Evolutionary conservation across 106 monocot species (phyloP).

Genomic region (Allium cepa): DNA sequence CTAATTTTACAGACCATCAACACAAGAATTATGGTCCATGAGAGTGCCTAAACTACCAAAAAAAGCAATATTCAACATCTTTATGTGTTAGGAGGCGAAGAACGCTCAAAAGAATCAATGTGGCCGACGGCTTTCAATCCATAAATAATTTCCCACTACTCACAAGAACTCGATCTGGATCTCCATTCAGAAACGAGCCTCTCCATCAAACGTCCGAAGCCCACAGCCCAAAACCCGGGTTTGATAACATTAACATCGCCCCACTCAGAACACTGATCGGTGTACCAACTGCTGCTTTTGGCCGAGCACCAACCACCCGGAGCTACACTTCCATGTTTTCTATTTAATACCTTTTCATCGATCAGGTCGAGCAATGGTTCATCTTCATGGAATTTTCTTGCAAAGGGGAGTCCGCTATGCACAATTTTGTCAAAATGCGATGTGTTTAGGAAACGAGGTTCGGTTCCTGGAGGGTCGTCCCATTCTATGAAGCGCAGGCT

Average conservation of each 20-base stretch:
- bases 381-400: conserved; percentile 30
- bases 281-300: conserved; percentile 24
- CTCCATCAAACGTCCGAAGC: conserved; percentile 16
- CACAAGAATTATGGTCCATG: too few relatives aligned
- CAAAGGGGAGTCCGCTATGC: conserved; percentile 37
- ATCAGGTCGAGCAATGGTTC: conserved; percentile 41
- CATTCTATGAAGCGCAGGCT: conserved; percentile 43
- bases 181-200: conserved; percentile 22
- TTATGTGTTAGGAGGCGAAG: background rate
- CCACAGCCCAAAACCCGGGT: conserved; percentile 22
- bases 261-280: conserved; percentile 47
- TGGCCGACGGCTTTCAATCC: too few relatives aligned
- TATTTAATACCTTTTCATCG: conserved; percentile 30
- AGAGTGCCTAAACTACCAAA: too few relatives aligned
- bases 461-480: conserved; percentile 45
- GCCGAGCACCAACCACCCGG: conserved; percentile 59
- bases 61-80: too few relatives aligned
- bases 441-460: conserved; percentile 41
- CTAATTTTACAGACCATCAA: too few relatives aligned
- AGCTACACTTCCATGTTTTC: conserved; percentile 16
- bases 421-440: conserved; percentile 26
- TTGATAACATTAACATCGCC: conserved; percentile 33
- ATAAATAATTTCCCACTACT: background rate
- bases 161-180: conserved; percentile 16
- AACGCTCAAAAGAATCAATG: background rate